Base-by-base conservation (phyloP, 768 basidiomycete species). In the Lactarius tabidus region DNA sequence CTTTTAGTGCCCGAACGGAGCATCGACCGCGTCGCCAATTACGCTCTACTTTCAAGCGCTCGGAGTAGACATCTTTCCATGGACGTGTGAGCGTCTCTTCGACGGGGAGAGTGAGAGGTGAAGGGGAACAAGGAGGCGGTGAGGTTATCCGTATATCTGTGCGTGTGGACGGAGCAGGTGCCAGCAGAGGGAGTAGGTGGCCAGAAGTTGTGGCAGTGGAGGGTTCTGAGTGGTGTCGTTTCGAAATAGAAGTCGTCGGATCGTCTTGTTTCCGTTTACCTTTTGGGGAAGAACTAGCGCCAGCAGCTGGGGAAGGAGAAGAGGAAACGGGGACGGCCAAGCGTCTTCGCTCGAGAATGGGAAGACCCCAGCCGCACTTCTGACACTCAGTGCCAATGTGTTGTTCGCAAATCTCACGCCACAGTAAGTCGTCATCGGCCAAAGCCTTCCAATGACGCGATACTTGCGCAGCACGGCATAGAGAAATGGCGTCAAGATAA, bases 1-100 rank as follows among this genome's bases (percentile, higher is more conserved):
- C 97, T 70, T 90, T 88, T 62, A 98, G 80, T 0, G 88, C 91
- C 55, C 89, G 89, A 41, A 90, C 89, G 6, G 83, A 88, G 76
- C 88, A 96, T 36, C 93, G 86, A 12, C 96, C 96, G 53, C 93
- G 88, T 23, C 96, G 85, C 97, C 97, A 99, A 75, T 99, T 99
- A 56, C 95, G 86, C 77, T 98, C 97, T 52, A 99, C 85, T 23
- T 89, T 87, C 75, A 98, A 86, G n/a, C 97, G 89, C 75, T 99
- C 97, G 73, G 91, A 93, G 76, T 98, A 99, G 23, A 99, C 96
- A 69, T 91, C 88, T 75, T 99, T 99, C 97, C 97, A 99, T 0
- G 96, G 97, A 52, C 95, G 86, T 18, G 93, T 95, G 65, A 84
- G 70, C 18, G 79, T 78, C 29, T 75, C 57, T 1, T 63, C 52